A percentile compares a stretch with the other conserved stretches of the same genome.
phyloP scores from a whole-genome alignment of 176 grass and related monocot genomes.

The Musa acuminata region DNA sequence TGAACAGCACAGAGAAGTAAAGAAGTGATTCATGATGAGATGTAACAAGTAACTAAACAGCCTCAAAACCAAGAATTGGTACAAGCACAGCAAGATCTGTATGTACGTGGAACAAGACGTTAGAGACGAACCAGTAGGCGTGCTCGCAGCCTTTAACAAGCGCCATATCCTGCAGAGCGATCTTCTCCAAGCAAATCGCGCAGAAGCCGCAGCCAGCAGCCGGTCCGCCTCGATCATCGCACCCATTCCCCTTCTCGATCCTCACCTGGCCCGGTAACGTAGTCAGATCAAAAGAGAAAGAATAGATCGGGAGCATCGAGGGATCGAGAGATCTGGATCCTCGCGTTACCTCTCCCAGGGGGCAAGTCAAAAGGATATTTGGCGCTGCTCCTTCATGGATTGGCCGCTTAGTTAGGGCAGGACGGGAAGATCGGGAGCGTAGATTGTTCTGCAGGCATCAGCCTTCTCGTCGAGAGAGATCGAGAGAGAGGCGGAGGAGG shows the following conservation, averaged over 20 bases:
- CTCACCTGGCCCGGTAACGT: not conserved
- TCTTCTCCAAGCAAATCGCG: conserved; percentile 82
- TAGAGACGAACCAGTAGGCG: conserved; percentile 68
- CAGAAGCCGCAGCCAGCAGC: conserved; percentile 52
- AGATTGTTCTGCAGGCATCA: too few species aligned
- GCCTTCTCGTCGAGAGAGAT: not conserved
- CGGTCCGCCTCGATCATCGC: not conserved
- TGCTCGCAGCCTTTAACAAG: conserved; percentile 98
- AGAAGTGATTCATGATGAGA: too few species aligned
- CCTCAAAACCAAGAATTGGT: not conserved
- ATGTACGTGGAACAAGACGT: not conserved
- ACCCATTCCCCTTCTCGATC: conserved; percentile 1
- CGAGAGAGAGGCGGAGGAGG: not conserved
- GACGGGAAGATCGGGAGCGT: not conserved
- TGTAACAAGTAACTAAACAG: too few species aligned
- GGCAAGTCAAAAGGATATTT: not conserved
- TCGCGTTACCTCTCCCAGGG: not conserved
- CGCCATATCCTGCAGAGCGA: conserved; percentile 68
- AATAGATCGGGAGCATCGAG: not conserved
- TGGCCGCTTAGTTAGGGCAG: conserved; percentile 9
- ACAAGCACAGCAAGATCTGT: not conserved
- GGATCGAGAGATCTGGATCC: not conserved
- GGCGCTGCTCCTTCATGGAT: conserved; percentile 1
- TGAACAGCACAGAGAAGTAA: too few species aligned
- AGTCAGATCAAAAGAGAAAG: not conserved